phyloP scores from a whole-genome alignment of 257 asterid species.

The Scutellaria galericulata region DNA sequence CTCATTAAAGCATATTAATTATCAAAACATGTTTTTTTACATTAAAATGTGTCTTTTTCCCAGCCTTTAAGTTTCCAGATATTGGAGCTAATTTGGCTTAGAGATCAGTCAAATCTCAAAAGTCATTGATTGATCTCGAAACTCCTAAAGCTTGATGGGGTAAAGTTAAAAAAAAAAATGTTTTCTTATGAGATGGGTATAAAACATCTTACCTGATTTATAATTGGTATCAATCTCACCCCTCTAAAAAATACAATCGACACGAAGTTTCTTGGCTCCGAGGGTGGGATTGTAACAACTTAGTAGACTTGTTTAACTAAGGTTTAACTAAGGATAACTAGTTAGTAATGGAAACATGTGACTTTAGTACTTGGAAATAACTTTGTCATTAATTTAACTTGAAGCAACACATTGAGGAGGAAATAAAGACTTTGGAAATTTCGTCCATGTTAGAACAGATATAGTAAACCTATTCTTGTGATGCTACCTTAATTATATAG shows the following conservation, averaged over 20 bases:
- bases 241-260: too few relatives aligned
- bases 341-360: slow-evolving; percentile 27
- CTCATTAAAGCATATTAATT: neutral
- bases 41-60: too few relatives aligned
- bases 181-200: neutral
- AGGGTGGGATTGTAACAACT: neutral
- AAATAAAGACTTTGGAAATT: neutral
- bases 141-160: too few relatives aligned
- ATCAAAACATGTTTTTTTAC: neutral
- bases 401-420: neutral
- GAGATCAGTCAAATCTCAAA: too few relatives aligned
- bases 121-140: too few relatives aligned
- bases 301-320: neutral
- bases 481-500: neutral
- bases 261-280: too few relatives aligned
- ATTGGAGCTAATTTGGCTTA: too few relatives aligned
- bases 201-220: too few relatives aligned
- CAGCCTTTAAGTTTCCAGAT: too few relatives aligned
- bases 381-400: slow-evolving; percentile 19
- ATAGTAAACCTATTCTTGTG: neutral
- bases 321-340: slow-evolving; percentile 9
- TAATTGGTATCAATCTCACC: too few relatives aligned
- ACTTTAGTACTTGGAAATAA: slow-evolving; percentile 9
- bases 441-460: neutral
- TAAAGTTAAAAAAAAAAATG: neutral